phyloP scores from a whole-genome alignment of 108 stramenopile species.

The Discostella stelligeroides region DNA sequence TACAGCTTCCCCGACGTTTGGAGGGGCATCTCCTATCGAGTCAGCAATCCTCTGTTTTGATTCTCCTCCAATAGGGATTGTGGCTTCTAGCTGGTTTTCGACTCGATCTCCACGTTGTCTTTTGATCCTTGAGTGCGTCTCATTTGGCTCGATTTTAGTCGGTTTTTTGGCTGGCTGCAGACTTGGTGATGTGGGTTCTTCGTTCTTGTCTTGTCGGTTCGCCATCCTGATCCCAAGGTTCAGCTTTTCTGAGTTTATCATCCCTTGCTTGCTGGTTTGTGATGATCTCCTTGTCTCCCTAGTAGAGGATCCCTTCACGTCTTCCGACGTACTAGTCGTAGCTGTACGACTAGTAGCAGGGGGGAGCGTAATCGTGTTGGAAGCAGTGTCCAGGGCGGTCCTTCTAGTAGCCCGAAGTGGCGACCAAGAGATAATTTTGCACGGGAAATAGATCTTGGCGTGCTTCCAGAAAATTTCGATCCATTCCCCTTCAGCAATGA shows the following conservation, averaged over 20 bases:
- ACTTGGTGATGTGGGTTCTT: background rate
- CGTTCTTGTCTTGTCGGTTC: background rate
- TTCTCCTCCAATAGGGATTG: no score
- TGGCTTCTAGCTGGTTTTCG: no score
- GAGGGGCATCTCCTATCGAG: no score
- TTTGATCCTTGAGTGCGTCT: no score
- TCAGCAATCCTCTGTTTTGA: no score
- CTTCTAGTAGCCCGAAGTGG: constrained; percentile 8
- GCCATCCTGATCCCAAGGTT: background rate
- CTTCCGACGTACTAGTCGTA: background rate
- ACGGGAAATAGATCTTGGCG: constrained; percentile 27
- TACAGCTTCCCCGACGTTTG: no score
- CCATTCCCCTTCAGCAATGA: constrained; percentile 21
- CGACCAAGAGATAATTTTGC: constrained; percentile 37
- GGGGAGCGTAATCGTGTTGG: no score
- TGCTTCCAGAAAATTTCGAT: constrained; percentile 39
- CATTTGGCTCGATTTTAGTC: no score
- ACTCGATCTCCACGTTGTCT: no score
- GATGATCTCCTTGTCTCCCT: background rate
- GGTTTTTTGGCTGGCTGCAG: constrained; percentile 5
- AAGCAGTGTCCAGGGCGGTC: no score
- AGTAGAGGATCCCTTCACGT: background rate
- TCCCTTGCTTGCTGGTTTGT: background rate
- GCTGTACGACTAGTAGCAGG: no score
- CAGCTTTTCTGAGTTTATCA: background rate